Base-by-base conservation (phyloP, 176 grass and related monocot genomes). In the Aegilops umbellulata region DNA sequence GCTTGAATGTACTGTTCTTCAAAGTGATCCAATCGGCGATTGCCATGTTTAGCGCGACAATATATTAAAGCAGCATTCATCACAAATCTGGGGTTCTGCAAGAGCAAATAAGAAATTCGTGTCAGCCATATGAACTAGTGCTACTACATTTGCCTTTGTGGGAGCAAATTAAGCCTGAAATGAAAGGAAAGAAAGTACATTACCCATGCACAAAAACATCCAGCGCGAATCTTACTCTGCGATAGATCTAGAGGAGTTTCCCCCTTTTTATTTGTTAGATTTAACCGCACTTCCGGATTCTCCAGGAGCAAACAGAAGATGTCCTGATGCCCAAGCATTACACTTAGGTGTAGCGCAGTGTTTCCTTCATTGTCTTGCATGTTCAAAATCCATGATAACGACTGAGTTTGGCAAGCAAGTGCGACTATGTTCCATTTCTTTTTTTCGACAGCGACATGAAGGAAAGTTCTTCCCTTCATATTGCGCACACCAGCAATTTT, bases 311-410 rank as follows among this genome's bases (percentile, higher is more conserved):
- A 19, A 6, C 25, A 49, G 22, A 80, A 68, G 3, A 35, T 22
- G 6, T 36, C 34, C 22, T 44, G 19, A 14, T 72, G 23, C 12
- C n/a, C 55, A 36, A 24, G 14, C 32, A 81, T 34, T 0, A 89
- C 51, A 12, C 82, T 77, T 29, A 86, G 74, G 49, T 89, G 82
- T 4, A 89, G 55, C 31, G 83, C 82, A 60, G 88, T 89, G 26
- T 89, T 86, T 31, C 88, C 83, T 12, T 89, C 39, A 22, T 66
- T 53, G 65, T 89, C 88, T 25, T 30, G 74, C 36, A 79, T 74
- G n/a, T 90, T 90, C 78, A 81, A 11, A 71, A 82, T 71, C 44
- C 49, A 39, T 0, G 3, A 10, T 26, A 81, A 17, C 8, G 80
- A 55, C 4, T 32, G 66, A 26, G 22, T 25, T 58, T 3, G 4